These are phyloP conservation scores for Ophiognomonia clavigignenti-juglandacearum DNA, from an alignment of 2,329 filamentous ascomycete genomes.

Conservation along the genomic window DNA sequence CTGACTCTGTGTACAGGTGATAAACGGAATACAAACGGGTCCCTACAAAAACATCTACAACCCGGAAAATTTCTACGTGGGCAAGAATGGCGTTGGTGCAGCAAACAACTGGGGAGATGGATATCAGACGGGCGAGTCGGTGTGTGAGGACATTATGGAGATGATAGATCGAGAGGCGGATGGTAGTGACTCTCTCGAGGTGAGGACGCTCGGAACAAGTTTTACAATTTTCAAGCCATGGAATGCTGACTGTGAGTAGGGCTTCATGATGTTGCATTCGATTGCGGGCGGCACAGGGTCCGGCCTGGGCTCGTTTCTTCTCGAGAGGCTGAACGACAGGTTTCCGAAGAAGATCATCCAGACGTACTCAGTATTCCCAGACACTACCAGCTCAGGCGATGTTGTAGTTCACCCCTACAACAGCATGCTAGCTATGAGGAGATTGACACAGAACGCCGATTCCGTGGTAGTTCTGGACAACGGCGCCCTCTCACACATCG, in stretches of 20 bases:
- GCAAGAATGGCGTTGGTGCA: conserved; percentile 87
- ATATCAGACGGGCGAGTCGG: conserved; percentile 84
- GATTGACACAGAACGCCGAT: conserved; percentile 92
- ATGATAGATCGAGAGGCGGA: conserved; percentile 99
- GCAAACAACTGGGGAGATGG: conserved; percentile 99
- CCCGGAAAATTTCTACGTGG: conserved; percentile 97
- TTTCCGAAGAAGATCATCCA: conserved; percentile 99
- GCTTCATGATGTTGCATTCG: conserved; percentile 98
- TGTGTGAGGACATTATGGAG: conserved; percentile 96
- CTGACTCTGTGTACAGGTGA: conserved; percentile 48
- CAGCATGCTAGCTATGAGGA: conserved; percentile 84
- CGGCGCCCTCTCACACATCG: conserved; percentile 86
- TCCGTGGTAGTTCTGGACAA: conserved; percentile 97
- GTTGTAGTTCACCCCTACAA: conserved; percentile 99
- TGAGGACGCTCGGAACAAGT: conserved; percentile 27
- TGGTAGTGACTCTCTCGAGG: conserved; percentile 93
- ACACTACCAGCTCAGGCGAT: conserved; percentile 77
- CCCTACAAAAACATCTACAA: conserved; percentile 99
- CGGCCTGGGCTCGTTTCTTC: conserved; percentile 88
- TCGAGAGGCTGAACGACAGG: conserved; percentile 92
- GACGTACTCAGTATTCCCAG: conserved; percentile 97
- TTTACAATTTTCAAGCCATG: neutral
- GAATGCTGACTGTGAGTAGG: conserved; percentile 41
- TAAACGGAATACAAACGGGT: conserved; percentile 87
- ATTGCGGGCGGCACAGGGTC: conserved; percentile 97